phyloP scores from a whole-genome alignment of 2,329 filamentous ascomycete species.

The Orbilia javanica region DNA sequence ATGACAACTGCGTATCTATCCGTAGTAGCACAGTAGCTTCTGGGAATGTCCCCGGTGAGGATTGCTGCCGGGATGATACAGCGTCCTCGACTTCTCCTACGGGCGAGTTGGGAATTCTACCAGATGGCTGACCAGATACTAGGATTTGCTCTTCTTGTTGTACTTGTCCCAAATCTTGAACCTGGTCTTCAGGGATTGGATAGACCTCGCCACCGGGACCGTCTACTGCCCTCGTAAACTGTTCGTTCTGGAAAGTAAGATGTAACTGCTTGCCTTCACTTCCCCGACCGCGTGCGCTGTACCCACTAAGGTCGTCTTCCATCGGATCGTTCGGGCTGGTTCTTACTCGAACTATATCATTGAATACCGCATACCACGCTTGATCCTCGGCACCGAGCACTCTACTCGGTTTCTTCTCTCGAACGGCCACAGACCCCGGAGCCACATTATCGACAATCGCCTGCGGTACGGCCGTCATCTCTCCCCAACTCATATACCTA shows the following conservation, averaged over 20 bases:
- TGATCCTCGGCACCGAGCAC: not conserved
- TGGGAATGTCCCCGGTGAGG: not conserved
- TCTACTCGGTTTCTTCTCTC: not conserved
- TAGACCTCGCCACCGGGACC: not conserved
- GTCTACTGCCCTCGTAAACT: not conserved
- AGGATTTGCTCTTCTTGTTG: not conserved
- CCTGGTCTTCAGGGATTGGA: not conserved
- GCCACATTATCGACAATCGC: not conserved
- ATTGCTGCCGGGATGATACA: not conserved
- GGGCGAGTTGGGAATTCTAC: not conserved
- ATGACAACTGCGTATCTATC: not conserved
- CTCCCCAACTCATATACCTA: conserved; percentile 1
- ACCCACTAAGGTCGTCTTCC: not conserved
- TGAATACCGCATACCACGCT: not conserved
- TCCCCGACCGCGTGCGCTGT: not conserved
- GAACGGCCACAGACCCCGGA: not conserved
- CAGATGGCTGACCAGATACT: not conserved
- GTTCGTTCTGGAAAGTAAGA: not conserved
- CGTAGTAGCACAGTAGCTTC: not conserved
- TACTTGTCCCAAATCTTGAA: not conserved
- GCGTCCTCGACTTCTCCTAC: too few species aligned
- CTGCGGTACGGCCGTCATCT: not conserved
- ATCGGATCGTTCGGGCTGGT: not conserved
- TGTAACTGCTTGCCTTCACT: not conserved
- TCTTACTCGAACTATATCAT: not conserved